Evolutionary conservation across 2,329 filamentous ascomycete species (phyloP).

Genomic region (Leptographium lundbergii): DNA sequence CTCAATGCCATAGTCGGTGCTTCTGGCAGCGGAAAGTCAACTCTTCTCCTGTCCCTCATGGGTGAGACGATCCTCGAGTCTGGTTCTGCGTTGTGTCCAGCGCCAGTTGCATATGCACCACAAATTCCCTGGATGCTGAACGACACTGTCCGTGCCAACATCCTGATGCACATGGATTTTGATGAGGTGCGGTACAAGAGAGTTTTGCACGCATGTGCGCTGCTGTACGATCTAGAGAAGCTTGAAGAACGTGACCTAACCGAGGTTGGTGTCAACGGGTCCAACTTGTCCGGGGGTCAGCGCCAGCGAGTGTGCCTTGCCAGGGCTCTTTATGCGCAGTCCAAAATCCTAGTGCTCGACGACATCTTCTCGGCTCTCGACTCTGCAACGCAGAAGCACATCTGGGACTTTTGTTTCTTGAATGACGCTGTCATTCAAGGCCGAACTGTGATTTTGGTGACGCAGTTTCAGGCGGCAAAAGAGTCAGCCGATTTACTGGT

Average conservation of each 20-base stretch:
- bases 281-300: constrained; percentile 15
- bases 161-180: constrained; percentile 6
- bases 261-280: constrained; percentile 13
- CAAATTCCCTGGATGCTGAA: constrained; percentile 26
- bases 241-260: constrained; percentile 14
- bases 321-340: constrained; percentile 43
- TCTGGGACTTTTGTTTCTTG: constrained; percentile 47
- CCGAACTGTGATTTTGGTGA: constrained; percentile 43
- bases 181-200: constrained; percentile 19
- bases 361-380: constrained; percentile 49
- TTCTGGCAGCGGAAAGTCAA: constrained; percentile 46
- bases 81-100: constrained; percentile 30
- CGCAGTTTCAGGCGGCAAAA: constrained; percentile 27
- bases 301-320: constrained; percentile 29
- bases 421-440: constrained; percentile 35
- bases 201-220: constrained; percentile 15
- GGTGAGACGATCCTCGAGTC: constrained; percentile 39
- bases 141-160: constrained; percentile 21
- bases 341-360: constrained; percentile 41
- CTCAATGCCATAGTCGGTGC: constrained; percentile 41
- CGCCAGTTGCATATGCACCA: constrained; percentile 21
- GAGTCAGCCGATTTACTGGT: neutral
- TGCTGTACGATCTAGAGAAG: constrained; percentile 15
- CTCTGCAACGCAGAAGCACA: constrained; percentile 40
- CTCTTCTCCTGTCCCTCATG: constrained; percentile 38